Base-by-base conservation (phyloP, 73 alveolate species). In the Paramecium bursaria region DNA sequence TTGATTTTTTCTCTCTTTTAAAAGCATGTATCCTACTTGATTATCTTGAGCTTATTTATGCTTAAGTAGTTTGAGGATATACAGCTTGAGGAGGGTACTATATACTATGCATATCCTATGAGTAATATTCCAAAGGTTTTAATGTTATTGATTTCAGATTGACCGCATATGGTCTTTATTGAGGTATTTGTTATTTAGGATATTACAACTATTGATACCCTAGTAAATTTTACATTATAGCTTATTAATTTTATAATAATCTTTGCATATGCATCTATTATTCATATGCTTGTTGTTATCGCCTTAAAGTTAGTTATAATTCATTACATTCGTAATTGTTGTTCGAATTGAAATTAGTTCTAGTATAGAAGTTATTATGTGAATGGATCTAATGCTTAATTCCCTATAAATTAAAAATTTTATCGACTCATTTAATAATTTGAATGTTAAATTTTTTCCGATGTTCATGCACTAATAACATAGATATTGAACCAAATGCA, bases 51-150 rank as follows among this genome's bases (percentile, higher is more conserved):
- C 33, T 47, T 4, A 57, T 26, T 67, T 67, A 67, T 67, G 46
- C 22, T 67, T 67, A 67, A 9, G 33, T 25, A 39, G 82, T 39
- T 67, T 33, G 21, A 21, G 54, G 39, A 15, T 67, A 67, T n/a
- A n/a, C n/a, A n/a, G n/a, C n/a, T n/a, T n/a, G n/a, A 14, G 82
- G 55, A 2, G 55, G 55, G 27, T 67, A 67, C 15, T 31, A 47
- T 39, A 67, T 42, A 6, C 82, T 67, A 17, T 47, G 33, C 82
- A 67, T 67, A 17, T 67, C 10, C 19, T 61, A 25, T 10, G 80
- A 30, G 26, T 61, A 61, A 61, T 61, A 61, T 33, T 61, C 51
- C 15, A 61, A 33, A n/a, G 80, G 80, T 61, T 61, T 61, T 30
- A 61, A 33, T 6, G 80, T 61, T 5, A 61, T 61, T 27, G 80